Conservation (phyloP, 176 grass and related monocot genomes). For the Secale cereale region DNA sequence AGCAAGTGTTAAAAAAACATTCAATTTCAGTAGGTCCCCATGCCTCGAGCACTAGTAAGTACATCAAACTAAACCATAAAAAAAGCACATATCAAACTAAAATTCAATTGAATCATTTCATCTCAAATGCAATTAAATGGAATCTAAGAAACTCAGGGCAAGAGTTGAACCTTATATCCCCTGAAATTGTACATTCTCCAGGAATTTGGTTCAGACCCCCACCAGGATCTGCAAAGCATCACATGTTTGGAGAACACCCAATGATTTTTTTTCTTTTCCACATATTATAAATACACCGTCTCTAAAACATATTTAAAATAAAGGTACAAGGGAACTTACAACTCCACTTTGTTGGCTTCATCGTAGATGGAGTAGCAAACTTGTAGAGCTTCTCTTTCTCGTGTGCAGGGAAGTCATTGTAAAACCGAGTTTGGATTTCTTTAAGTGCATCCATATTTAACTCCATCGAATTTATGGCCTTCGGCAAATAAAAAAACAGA, state of each 20-base stretch:
- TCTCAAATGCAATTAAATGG: not conserved
- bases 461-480: constrained; percentile 94
- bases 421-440: constrained; percentile 86
- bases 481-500: constrained; percentile 2
- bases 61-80: not conserved
- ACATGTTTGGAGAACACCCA: constrained; percentile 9
- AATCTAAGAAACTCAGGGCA: not conserved
- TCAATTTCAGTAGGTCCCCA: not conserved
- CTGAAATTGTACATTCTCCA: constrained; percentile 95
- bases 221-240: constrained; percentile 71
- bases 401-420: constrained; percentile 68
- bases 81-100: not conserved
- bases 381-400: constrained; percentile 75
- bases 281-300: not conserved
- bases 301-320: not conserved
- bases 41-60: not conserved
- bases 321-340: constrained; percentile 50
- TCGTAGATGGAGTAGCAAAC: constrained; percentile 94
- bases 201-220: constrained; percentile 95
- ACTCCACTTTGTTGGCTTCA: constrained; percentile 98
- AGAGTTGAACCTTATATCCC: constrained; percentile 70
- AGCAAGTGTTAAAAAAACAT: not conserved
- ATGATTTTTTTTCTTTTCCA: not conserved
- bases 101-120: not conserved
- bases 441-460: constrained; percentile 91